Evolutionary conservation across 2,329 filamentous ascomycete species (phyloP).

Genomic region (Neospermospora avenae): DNA sequence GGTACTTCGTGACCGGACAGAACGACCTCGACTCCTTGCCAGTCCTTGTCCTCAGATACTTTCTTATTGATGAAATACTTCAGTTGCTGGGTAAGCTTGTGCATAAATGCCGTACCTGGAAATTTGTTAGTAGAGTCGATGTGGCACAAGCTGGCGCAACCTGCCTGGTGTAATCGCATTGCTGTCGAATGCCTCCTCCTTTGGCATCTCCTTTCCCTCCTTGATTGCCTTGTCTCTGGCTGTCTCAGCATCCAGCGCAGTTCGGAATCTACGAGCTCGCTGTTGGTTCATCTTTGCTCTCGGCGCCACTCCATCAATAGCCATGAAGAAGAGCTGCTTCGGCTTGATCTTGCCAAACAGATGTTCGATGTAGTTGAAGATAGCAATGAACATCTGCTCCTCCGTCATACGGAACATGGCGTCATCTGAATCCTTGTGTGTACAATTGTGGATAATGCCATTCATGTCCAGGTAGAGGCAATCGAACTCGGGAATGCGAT

Average conservation of each 20-base stretch:
- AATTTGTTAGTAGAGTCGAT: conserved; percentile 36
- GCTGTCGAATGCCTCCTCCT: conserved; percentile 95
- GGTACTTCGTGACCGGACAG: conserved; percentile 97
- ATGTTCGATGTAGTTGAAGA: conserved; percentile 99
- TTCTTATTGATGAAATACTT: conserved; percentile 99
- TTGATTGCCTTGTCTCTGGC: conserved; percentile 88
- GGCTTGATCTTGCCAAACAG: conserved; percentile 98
- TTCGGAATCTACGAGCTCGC: conserved; percentile 89
- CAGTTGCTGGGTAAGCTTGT: conserved; percentile 86
- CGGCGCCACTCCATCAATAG: conserved; percentile 94
- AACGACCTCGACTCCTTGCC: conserved; percentile 95
- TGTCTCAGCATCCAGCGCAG: conserved; percentile 83
- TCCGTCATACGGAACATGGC: conserved; percentile 90
- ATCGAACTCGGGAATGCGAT: conserved; percentile 98
- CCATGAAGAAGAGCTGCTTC: conserved; percentile 99
- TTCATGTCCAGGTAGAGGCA: conserved; percentile 98
- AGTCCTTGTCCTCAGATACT: conserved; percentile 92
- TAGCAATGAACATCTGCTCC: conserved; percentile 99
- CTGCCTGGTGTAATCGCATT: conserved; percentile 94
- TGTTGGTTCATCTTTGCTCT: conserved; percentile 99
- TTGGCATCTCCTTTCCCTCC: conserved; percentile 88
- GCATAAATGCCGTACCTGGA: conserved; percentile 83
- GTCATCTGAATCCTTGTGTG: conserved; percentile 92
- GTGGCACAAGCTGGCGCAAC: conserved; percentile 9
- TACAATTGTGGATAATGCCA: conserved; percentile 99